These are phyloP conservation scores for Andrographis paniculata DNA, from an alignment of 305 asterid genomes.

Conservation along the genomic window DNA sequence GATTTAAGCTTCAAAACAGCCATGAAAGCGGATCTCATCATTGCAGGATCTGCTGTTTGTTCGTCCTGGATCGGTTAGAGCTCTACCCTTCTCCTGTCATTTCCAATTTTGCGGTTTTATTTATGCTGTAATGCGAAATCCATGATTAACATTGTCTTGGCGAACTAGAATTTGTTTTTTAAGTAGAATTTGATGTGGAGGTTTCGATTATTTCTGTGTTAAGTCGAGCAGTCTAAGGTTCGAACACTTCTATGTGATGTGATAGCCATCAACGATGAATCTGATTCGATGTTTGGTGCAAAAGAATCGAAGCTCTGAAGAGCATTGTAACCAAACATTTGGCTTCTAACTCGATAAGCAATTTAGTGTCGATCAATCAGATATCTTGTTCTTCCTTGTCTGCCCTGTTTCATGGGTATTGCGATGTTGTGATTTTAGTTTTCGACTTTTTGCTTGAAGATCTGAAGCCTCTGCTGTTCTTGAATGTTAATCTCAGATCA, in stretches of 20 bases:
- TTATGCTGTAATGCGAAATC: not conserved
- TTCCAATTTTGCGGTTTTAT: not conserved
- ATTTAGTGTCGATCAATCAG: not conserved
- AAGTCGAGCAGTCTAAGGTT: not conserved
- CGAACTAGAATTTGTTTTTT: not conserved
- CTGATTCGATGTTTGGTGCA: not conserved
- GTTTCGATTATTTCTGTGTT: not conserved
- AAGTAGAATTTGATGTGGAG: not conserved
- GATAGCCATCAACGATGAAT: not conserved
- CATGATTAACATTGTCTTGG: no score
- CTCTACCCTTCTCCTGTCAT: not conserved
- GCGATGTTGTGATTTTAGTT: not conserved
- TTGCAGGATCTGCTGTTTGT: slow-evolving; percentile 97
- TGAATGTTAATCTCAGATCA: slow-evolving; percentile 48
- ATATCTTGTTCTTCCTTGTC: not conserved
- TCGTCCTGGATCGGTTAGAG: slow-evolving; percentile 95
- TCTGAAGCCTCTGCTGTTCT: slow-evolving; percentile 5
- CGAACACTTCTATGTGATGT: not conserved
- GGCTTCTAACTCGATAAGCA: not conserved
- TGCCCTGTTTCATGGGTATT: slow-evolving; percentile 1
- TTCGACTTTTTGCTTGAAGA: not conserved
- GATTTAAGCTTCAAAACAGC: slow-evolving; percentile 88
- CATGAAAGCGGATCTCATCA: slow-evolving; percentile 89
- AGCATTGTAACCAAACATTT: not conserved
- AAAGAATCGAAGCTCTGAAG: no score